Evolutionary conservation across 2,329 filamentous ascomycete genomes (phyloP).

Genomic region (Ilyonectria sp.): DNA sequence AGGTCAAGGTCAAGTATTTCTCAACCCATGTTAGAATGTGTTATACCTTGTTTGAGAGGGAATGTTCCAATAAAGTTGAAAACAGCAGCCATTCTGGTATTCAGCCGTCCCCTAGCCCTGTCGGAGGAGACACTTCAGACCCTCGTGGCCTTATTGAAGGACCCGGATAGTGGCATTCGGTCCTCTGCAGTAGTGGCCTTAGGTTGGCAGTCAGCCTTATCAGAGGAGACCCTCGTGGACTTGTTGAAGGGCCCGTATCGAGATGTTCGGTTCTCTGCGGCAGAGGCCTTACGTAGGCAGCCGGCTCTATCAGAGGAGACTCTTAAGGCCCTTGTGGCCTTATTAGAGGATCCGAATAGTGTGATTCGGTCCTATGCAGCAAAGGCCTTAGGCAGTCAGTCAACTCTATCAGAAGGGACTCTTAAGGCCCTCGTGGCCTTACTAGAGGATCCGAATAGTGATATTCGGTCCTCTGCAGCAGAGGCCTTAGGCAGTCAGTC

Average conservation of each 20-base stretch:
- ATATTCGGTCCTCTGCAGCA: neutral
- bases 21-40: neutral
- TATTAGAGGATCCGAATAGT: neutral
- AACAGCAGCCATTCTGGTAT: neutral
- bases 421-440: neutral
- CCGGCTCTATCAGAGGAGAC: neutral
- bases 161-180: neutral
- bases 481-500: neutral
- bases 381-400: neutral
- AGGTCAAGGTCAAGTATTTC: neutral
- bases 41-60: neutral
- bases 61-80: neutral
- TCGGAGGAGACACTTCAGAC: neutral
- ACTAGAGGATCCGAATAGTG: neutral
- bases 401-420: neutral
- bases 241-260: neutral
- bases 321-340: neutral
- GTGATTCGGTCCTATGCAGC: neutral
- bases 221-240: neutral
- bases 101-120: neutral
- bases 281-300: neutral
- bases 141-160: neutral
- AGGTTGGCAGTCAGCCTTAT: neutral
- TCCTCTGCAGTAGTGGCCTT: neutral
- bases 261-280: neutral